These are phyloP conservation scores for Gossypium stocksii DNA, from an alignment of 345 rosid genomes.

Conservation along the genomic window DNA sequence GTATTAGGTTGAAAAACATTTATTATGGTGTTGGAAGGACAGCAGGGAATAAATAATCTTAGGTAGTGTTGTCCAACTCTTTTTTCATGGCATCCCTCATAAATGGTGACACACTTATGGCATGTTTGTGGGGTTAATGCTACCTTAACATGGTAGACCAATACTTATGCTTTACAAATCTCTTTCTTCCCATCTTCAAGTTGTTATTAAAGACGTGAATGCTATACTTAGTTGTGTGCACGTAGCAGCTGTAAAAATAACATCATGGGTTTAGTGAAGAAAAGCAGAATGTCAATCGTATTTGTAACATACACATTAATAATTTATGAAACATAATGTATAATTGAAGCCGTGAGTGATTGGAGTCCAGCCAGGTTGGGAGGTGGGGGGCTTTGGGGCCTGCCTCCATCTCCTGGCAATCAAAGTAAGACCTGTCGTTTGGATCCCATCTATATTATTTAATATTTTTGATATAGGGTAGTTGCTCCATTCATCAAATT, in stretches of 20 bases:
- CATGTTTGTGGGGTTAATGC: not conserved
- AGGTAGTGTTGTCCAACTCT: not conserved
- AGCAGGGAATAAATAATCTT: not conserved
- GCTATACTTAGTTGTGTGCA: too few species aligned
- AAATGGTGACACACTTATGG: constrained; percentile 3
- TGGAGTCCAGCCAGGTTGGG: constrained; percentile 27
- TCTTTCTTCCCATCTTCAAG: too few species aligned
- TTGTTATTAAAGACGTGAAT: too few species aligned
- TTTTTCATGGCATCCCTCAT: not conserved
- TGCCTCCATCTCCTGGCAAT: too few species aligned
- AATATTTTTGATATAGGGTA: too few species aligned
- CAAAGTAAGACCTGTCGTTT: too few species aligned
- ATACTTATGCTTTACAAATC: not conserved
- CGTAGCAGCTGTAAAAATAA: too few species aligned
- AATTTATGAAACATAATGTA: constrained; percentile 8
- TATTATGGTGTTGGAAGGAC: not conserved
- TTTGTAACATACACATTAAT: not conserved
- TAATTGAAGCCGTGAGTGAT: constrained; percentile 13
- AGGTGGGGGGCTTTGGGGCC: constrained; percentile 15
- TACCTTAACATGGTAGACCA: not conserved
- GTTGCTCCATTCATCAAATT: too few species aligned
- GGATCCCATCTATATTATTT: too few species aligned
- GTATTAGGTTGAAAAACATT: not conserved
- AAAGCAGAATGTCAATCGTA: not conserved
- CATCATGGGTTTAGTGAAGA: not conserved